A percentile compares a stretch with the other conserved stretches of the same genome.
Evolutionary conservation across 257 asterid genomes (phyloP).

Genomic region (Rubia yunnanensis): DNA sequence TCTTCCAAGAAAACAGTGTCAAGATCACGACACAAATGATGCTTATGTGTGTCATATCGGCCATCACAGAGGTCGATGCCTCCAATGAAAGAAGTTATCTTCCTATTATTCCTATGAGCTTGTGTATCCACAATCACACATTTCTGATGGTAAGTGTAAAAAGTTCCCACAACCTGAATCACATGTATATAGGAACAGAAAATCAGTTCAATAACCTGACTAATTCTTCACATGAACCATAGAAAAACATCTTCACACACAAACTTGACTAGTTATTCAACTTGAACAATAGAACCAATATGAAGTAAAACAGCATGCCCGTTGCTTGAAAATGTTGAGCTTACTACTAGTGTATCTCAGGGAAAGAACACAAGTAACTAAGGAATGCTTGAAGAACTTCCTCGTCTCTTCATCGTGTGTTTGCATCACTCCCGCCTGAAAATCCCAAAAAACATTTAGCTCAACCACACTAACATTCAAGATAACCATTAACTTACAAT

Average conservation of each 20-base stretch:
- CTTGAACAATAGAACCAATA: too few species aligned
- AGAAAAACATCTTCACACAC: too few species aligned
- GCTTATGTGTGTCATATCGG: conserved; percentile 93
- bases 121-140: conserved; percentile 91
- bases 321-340: conserved; percentile 97
- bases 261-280: too few species aligned
- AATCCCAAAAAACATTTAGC: too few species aligned
- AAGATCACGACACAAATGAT: conserved; percentile 68
- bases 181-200: conserved; percentile 11
- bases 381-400: conserved; percentile 83
- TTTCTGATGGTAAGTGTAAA: conserved; percentile 93
- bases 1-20: conserved; percentile 73
- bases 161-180: conserved; percentile 86
- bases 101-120: conserved; percentile 72
- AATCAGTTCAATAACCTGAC: neutral
- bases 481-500: too few species aligned
- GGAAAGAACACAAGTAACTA: conserved; percentile 77
- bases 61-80: conserved; percentile 97
- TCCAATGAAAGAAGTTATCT: conserved; percentile 70
- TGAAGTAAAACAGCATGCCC: conserved; percentile 61
- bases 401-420: conserved; percentile 91
- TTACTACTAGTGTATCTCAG: conserved; percentile 94
- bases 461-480: too few species aligned
- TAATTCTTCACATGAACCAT: neutral
- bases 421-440: too few species aligned